A percentile compares a stretch with the other conserved stretches of the same genome.
Evolutionary conservation across 345 rosid species (phyloP).

Genomic region (Arabidopsis suecica): DNA sequence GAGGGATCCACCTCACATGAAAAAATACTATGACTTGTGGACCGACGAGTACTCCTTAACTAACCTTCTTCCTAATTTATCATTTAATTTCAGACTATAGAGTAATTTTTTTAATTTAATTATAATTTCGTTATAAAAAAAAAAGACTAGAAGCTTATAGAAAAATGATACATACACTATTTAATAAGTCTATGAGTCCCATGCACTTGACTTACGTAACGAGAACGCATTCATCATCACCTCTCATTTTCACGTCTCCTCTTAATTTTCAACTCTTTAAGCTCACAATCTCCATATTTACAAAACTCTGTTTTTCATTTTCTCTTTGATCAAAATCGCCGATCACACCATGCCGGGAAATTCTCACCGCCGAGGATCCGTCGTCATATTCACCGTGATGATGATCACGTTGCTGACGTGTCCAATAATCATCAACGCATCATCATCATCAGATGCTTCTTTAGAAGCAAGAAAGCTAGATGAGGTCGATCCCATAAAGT

Average conservation of each 20-base stretch:
- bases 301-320: slow-evolving; percentile 7
- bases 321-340: slow-evolving; percentile 26
- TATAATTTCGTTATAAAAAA: background rate
- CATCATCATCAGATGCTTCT: slow-evolving; percentile 31
- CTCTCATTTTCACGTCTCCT: slow-evolving; percentile 45
- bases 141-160: slow-evolving; percentile 26
- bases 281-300: background rate
- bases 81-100: background rate
- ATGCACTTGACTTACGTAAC: slow-evolving; percentile 49
- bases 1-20: slow-evolving; percentile 31
- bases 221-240: slow-evolving; percentile 44
- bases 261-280: slow-evolving; percentile 18
- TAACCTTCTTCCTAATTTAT: slow-evolving; percentile 28
- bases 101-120: background rate
- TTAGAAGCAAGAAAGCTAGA: slow-evolving; percentile 40
- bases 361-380: slow-evolving; percentile 20
- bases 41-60: slow-evolving; percentile 40
- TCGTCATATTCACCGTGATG: slow-evolving; percentile 36
- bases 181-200: slow-evolving; percentile 42
- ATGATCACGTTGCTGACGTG: slow-evolving; percentile 39
- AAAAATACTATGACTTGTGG: slow-evolving; percentile 21
- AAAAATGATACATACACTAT: slow-evolving; percentile 22
- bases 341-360: slow-evolving; percentile 34
- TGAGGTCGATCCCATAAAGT: slow-evolving; percentile 52
- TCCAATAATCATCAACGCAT: slow-evolving; percentile 36